A percentile compares a stretch with the other conserved stretches of the same genome.
Conservation (phyloP, 345 rosid genomes). For the Acer yangbiense region DNA sequence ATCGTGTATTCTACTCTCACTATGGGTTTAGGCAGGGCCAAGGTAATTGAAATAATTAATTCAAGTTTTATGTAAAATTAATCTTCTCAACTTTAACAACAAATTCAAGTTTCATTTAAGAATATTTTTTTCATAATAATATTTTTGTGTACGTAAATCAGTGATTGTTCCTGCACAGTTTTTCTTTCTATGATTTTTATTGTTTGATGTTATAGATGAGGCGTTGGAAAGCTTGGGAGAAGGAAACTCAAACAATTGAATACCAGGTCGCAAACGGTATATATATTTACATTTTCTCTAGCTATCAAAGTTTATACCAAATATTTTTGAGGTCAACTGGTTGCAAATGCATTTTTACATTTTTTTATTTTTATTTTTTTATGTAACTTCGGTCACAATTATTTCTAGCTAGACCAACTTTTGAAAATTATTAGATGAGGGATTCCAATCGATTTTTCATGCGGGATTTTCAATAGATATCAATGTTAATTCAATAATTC, state of each 20-base stretch:
- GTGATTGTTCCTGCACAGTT: neutral
- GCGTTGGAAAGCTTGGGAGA: conserved; percentile 38
- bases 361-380: too few relatives aligned
- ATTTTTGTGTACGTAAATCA: neutral
- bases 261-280: conserved; percentile 30
- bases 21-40: conserved; percentile 12
- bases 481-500: too few relatives aligned
- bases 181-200: neutral
- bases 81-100: too few relatives aligned
- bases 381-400: too few relatives aligned
- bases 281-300: neutral
- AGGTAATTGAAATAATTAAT: neutral
- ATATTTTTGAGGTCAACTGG: too few relatives aligned
- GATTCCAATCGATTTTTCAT: too few relatives aligned
- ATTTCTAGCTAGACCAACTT: too few relatives aligned
- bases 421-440: too few relatives aligned
- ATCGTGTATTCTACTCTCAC: conserved; percentile 19
- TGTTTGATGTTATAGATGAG: conserved; percentile 21
- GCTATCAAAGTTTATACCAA: too few relatives aligned
- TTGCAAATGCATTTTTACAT: too few relatives aligned
- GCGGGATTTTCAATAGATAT: too few relatives aligned
- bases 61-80: neutral
- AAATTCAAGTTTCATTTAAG: too few relatives aligned
- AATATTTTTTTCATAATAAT: neutral
- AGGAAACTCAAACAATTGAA: conserved; percentile 27